These are phyloP conservation scores for Lepidium sativum DNA, from an alignment of 345 rosid genomes.

Conservation along the genomic window DNA sequence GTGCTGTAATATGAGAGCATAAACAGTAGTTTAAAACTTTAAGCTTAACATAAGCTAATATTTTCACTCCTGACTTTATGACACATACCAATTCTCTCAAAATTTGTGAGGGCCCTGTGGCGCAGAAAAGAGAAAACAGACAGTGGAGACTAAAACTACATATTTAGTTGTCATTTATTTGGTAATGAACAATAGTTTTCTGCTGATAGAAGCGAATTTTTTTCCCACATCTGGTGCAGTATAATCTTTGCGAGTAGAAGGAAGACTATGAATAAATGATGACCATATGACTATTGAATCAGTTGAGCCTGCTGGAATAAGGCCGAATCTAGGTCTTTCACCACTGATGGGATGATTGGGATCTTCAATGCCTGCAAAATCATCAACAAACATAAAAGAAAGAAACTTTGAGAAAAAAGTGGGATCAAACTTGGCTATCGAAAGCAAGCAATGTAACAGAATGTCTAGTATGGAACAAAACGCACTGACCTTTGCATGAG, in stretches of 20 bases:
- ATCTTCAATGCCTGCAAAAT: slow-evolving; percentile 36
- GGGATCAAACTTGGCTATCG: not conserved
- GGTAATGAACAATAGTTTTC: not conserved
- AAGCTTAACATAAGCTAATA: not conserved
- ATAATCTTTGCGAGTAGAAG: not conserved
- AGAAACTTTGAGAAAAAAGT: not conserved
- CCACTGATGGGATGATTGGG: slow-evolving; percentile 34
- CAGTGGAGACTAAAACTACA: not conserved
- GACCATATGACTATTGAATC: slow-evolving; percentile 83
- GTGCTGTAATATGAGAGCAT: slow-evolving; percentile 46
- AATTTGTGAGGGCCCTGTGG: not conserved
- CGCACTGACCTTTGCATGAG: slow-evolving; percentile 37
- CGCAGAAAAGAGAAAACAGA: not conserved
- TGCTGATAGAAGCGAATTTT: not conserved
- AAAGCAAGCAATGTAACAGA: not conserved
- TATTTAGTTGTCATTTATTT: not conserved
- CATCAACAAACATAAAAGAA: slow-evolving; percentile 11
- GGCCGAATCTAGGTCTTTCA: slow-evolving; percentile 59
- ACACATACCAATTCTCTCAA: not conserved
- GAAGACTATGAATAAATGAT: not conserved
- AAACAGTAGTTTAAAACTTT: not conserved
- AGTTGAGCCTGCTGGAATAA: slow-evolving; percentile 92
- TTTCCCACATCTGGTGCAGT: not conserved
- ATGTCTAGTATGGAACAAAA: not conserved
- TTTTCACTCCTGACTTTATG: not conserved